These are phyloP conservation scores for Mrakiaceae sp. DNA, from an alignment of 1,284 basidiomycete genomes.

Conservation along the genomic window DNA sequence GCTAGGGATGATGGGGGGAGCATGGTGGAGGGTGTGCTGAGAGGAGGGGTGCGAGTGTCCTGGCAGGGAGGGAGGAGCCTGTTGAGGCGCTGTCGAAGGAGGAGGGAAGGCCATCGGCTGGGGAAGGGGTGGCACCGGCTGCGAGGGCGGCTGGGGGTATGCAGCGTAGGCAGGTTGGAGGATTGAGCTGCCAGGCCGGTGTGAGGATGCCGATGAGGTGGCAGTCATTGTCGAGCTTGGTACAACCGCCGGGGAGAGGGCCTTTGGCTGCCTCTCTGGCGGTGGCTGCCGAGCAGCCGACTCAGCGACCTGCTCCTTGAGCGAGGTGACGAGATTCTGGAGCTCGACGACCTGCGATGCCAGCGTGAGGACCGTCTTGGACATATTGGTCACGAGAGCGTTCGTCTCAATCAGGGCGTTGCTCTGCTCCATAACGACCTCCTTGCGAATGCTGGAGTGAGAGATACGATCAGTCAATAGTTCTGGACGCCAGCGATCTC, in stretches of 20 bases:
- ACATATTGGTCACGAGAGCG: constrained; percentile 8
- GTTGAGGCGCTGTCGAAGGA: too few relatives aligned
- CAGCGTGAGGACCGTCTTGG: constrained; percentile 8
- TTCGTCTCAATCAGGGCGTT: constrained; percentile 15
- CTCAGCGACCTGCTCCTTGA: constrained; percentile 16
- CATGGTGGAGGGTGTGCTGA: not conserved
- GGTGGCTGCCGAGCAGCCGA: not conserved
- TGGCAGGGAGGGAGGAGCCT: too few relatives aligned
- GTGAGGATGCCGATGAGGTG: not conserved
- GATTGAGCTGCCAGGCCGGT: not conserved
- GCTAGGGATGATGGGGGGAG: not conserved
- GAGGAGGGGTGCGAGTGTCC: not conserved
- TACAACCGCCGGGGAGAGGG: not conserved
- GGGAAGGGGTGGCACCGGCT: not conserved
- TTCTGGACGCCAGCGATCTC: too few relatives aligned
- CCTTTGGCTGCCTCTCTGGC: not conserved
- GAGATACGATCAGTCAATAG: not conserved
- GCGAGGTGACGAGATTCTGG: constrained; percentile 12
- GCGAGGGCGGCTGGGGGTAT: constrained; percentile 1
- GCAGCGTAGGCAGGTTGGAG: constrained; percentile 1
- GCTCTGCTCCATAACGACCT: constrained; percentile 22
- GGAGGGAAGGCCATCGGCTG: too few relatives aligned
- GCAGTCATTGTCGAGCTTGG: not conserved
- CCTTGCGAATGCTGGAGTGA: constrained; percentile 20
- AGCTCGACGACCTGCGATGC: constrained; percentile 19